Evolutionary conservation across 495 filamentous ascomycete species (phyloP).

Genomic region (Daldinia caldariorum): DNA sequence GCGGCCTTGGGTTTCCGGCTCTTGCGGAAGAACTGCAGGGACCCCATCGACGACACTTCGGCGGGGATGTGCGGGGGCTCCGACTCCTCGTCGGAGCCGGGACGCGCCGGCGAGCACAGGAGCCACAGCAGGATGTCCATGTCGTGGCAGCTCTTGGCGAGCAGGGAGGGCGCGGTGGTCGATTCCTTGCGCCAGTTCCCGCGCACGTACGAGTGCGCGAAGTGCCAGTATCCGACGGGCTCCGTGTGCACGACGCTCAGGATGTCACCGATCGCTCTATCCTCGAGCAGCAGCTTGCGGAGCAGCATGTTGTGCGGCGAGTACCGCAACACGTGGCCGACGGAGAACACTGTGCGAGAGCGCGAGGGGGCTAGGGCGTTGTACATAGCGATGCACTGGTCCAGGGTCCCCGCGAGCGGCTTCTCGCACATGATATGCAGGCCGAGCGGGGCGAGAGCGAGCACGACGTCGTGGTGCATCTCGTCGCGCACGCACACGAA

Average conservation of each 20-base stretch:
- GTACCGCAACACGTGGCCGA: slow-evolving; percentile 85
- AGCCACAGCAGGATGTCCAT: slow-evolving; percentile 94
- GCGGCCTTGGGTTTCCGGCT: slow-evolving; percentile 78
- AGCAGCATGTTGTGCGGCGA: slow-evolving; percentile 90
- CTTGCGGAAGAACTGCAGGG: slow-evolving; percentile 75
- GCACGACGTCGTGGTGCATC: slow-evolving; percentile 81
- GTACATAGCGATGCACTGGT: slow-evolving; percentile 80
- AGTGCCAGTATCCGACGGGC: slow-evolving; percentile 97
- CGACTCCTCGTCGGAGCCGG: slow-evolving; percentile 37
- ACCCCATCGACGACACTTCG: slow-evolving; percentile 75
- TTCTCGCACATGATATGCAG: slow-evolving; percentile 96
- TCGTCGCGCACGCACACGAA: slow-evolving; percentile 92
- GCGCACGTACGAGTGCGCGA: slow-evolving; percentile 89
- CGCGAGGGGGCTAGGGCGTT: slow-evolving; percentile 57
- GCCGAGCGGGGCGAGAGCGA: slow-evolving; percentile 70
- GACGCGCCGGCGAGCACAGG: slow-evolving; percentile 69
- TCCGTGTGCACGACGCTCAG: slow-evolving; percentile 90
- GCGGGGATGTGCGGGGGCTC: slow-evolving; percentile 77
- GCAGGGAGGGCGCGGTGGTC: slow-evolving; percentile 74
- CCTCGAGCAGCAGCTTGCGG: slow-evolving; percentile 76
- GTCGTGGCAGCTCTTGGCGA: slow-evolving; percentile 96
- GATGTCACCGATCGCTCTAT: slow-evolving; percentile 83
- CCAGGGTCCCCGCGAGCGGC: slow-evolving; percentile 80
- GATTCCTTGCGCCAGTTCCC: slow-evolving; percentile 92
- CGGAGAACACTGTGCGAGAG: slow-evolving; percentile 72